These are phyloP conservation scores for Lodderomyces pseudojiufengensis DNA, from an alignment of 1,139 yeast genomes.

Conservation along the genomic window DNA sequence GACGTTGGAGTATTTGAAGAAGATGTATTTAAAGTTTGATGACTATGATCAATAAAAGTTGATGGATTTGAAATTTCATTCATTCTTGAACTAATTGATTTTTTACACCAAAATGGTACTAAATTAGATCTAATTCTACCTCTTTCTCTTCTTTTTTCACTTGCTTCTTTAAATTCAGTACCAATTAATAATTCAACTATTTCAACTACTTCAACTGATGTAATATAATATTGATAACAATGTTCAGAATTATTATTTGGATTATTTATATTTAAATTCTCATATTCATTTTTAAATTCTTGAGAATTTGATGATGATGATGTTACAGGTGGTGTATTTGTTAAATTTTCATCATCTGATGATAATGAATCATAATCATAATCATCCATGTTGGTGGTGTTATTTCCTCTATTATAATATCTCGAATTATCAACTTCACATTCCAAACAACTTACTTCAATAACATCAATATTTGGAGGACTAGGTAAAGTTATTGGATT, in stretches of 20 bases:
- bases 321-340: neutral
- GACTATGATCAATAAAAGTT: too few species aligned
- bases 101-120: slow-evolving; percentile 67
- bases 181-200: slow-evolving; percentile 60
- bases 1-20: neutral
- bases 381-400: slow-evolving; percentile 7
- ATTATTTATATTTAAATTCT: too few species aligned
- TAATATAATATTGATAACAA: slow-evolving; percentile 48
- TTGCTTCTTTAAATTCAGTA: slow-evolving; percentile 42
- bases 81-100: slow-evolving; percentile 52
- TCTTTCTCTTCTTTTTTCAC: slow-evolving; percentile 53
- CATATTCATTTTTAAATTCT: slow-evolving; percentile 8
- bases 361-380: slow-evolving; percentile 17
- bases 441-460: slow-evolving; percentile 58
- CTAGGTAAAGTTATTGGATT: slow-evolving; percentile 39
- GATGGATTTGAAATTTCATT: slow-evolving; percentile 19
- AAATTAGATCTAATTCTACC: slow-evolving; percentile 63
- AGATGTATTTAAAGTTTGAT: slow-evolving; percentile 1
- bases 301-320: slow-evolving; percentile 13
- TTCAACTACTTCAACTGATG: slow-evolving; percentile 64
- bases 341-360: slow-evolving; percentile 19
- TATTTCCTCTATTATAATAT: too few species aligned
- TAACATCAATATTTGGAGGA: slow-evolving; percentile 38
- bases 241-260: slow-evolving; percentile 12
- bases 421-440: slow-evolving; percentile 26